Base-by-base conservation (phyloP, 768 basidiomycete genomes). In the Phanerodontia chrysosporium region DNA sequence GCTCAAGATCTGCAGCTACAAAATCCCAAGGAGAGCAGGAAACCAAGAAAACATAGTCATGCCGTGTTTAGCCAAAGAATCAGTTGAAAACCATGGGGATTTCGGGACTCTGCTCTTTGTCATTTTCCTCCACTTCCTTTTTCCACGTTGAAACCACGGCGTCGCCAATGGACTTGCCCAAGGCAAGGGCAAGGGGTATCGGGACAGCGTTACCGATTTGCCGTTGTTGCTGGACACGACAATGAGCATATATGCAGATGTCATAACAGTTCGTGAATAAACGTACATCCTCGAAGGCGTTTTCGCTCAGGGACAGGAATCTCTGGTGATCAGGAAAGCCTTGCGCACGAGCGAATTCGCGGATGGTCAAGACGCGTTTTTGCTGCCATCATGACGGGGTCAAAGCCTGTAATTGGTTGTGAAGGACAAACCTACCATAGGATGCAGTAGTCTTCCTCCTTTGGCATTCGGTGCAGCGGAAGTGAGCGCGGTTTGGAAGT, bases 141-240 rank as follows among this genome's bases (percentile, higher is more conserved):
- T 73, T 73, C 84, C 83, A 83, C 53, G 69, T 71, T 58, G 75
- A 70, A n/a, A 80, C 59, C 42, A 84, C 61, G 0, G 80, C 78
- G 44, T 75, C 75, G 1, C 77, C 75, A 3, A 82, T 66, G 3
- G 74, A 70, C 55, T 70, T 74, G 13, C 85, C 87, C 1, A 90
- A 75, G 3, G 86, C 85, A 13, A 80, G 72, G 2, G 86, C 86
- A 18, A 90, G 76, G 3, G 85, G 85, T 13, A 89, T 77, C 2
- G 89, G 87, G 6, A 90, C 89, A 1, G 89, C 90, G 65, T 92
- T 92, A 0, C 90, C 90, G 45, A 92, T 89, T 62, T 91, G 90
- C 49, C 80, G 75, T 57, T 84, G 75, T 84, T 87, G 86, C 90
- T 92, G 61, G 22, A 60, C 24, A 21, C 18, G 39, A 39, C 4